These are phyloP conservation scores for Colletotrichum paranaense DNA, from an alignment of 2,329 filamentous ascomycete genomes.

Conservation along the genomic window DNA sequence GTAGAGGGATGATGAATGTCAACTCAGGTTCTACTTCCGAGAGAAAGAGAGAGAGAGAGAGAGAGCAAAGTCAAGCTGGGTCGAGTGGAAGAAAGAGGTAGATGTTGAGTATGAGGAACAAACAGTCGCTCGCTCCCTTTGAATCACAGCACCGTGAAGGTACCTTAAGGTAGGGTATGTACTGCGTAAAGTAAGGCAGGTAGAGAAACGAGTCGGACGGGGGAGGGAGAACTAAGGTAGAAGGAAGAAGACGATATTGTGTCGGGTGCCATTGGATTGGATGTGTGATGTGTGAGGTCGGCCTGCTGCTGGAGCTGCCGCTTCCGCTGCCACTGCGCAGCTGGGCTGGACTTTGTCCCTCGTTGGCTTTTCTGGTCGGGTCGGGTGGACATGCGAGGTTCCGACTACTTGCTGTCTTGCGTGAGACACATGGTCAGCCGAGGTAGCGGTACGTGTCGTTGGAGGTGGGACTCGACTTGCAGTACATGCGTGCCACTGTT, in stretches of 20 bases:
- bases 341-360: background rate
- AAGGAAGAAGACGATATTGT: background rate
- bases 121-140: background rate
- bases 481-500: background rate
- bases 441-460: background rate
- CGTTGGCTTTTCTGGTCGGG: background rate
- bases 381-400: background rate
- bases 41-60: background rate
- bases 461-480: background rate
- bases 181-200: background rate
- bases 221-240: background rate
- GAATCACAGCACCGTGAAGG: background rate
- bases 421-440: background rate
- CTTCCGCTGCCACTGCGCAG: background rate
- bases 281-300: background rate
- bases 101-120: background rate
- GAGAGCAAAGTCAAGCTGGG: background rate
- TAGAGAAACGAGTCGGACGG: slow-evolving; percentile 12
- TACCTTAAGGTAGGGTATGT: background rate
- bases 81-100: slow-evolving; percentile 11
- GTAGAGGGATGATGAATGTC: background rate
- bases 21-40: background rate
- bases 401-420: background rate
- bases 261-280: background rate
- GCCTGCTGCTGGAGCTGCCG: background rate